A percentile compares a stretch with the other conserved stretches of the same genome.
phyloP scores from a whole-genome alignment of 768 basidiomycete genomes.

The Pleurotus citrinopileatus region DNA sequence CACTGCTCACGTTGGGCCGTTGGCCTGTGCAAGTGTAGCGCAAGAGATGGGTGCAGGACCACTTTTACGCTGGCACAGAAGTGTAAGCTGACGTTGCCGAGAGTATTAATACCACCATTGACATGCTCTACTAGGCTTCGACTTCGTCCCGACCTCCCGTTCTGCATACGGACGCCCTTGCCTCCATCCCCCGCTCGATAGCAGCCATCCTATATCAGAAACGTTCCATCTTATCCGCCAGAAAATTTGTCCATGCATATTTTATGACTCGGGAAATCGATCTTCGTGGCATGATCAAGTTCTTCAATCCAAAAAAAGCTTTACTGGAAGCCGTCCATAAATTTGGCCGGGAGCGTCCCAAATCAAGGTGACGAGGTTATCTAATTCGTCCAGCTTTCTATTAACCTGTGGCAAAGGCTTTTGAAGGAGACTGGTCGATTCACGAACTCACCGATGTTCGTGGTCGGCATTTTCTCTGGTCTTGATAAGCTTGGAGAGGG shows the following conservation, averaged over 20 bases:
- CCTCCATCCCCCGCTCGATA: slow-evolving; percentile 82
- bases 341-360: slow-evolving; percentile 62
- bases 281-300: slow-evolving; percentile 74
- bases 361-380: slow-evolving; percentile 53
- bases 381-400: neutral
- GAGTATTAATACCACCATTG: slow-evolving; percentile 1
- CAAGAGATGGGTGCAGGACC: slow-evolving; percentile 79
- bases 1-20: slow-evolving; percentile 87
- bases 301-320: slow-evolving; percentile 78
- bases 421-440: slow-evolving; percentile 92
- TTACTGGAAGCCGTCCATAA: slow-evolving; percentile 70
- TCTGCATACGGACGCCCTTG: slow-evolving; percentile 83
- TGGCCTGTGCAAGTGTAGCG: slow-evolving; percentile 81
- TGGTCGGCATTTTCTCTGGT: slow-evolving; percentile 92
- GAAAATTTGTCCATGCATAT: slow-evolving; percentile 83
- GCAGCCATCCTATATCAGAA: slow-evolving; percentile 88
- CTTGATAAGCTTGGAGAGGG: slow-evolving; percentile 89
- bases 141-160: slow-evolving; percentile 47
- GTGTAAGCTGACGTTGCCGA: slow-evolving; percentile 39
- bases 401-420: slow-evolving; percentile 45
- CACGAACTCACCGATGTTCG: slow-evolving; percentile 87
- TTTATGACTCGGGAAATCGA: slow-evolving; percentile 88
- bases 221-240: slow-evolving; percentile 80
- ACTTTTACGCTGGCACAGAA: slow-evolving; percentile 79
- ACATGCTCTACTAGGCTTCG: slow-evolving; percentile 34